Conservation (phyloP, 371 early-diverging fungal genomes). For the Dinochytrium kinnereticum region DNA sequence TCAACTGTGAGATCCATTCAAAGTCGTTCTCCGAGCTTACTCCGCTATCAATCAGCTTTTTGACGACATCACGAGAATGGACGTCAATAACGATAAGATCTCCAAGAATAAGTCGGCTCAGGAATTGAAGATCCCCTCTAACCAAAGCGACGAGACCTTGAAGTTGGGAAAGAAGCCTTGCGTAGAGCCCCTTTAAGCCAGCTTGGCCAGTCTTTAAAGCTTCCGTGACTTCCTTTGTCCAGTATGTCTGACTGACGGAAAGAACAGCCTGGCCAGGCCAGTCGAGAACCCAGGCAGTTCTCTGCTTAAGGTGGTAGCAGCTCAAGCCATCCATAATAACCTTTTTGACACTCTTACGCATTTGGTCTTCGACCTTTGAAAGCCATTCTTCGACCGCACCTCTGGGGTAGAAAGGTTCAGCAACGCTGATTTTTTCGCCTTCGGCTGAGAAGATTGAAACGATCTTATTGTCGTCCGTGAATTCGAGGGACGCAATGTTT, state of each 20-base stretch:
- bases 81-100: conserved; percentile 67
- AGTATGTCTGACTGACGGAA: conserved; percentile 57
- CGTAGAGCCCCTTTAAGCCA: conserved; percentile 46
- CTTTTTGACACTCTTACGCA: conserved; percentile 58
- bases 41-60: conserved; percentile 53
- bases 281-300: conserved; percentile 59
- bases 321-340: conserved; percentile 55
- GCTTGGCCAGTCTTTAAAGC: conserved; percentile 53
- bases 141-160: conserved; percentile 61
- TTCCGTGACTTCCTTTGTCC: conserved; percentile 62
- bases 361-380: conserved; percentile 57
- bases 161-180: conserved; percentile 49
- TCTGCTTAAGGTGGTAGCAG: conserved; percentile 44
- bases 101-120: conserved; percentile 54
- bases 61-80: conserved; percentile 61
- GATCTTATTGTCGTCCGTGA: conserved; percentile 53
- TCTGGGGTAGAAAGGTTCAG: conserved; percentile 58
- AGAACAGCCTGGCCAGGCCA: conserved; percentile 64
- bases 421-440: conserved; percentile 56
- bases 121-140: conserved; percentile 58
- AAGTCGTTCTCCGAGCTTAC: conserved; percentile 59
- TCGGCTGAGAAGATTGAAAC: conserved; percentile 61
- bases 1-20: conserved; percentile 66
- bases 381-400: conserved; percentile 67
- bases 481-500: conserved; percentile 59